phyloP scores from a whole-genome alignment of 2,329 filamentous ascomycete genomes.

The Diaporthe capsici region DNA sequence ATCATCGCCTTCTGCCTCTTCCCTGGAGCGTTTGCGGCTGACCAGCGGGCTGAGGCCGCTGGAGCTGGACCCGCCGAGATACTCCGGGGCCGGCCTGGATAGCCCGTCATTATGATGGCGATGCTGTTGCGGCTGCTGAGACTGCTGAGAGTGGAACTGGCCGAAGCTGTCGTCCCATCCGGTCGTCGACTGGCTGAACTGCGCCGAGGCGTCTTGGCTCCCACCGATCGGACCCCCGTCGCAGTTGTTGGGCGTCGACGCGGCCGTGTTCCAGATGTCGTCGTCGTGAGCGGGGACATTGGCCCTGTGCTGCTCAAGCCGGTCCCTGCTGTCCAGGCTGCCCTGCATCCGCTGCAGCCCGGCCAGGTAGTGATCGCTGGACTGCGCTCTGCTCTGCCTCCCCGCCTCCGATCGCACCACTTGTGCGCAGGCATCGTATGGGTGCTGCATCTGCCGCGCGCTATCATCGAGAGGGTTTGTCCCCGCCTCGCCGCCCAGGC shows the following conservation, averaged over 20 bases:
- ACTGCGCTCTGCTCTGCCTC: conserved; percentile 31
- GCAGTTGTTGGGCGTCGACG: conserved; percentile 19
- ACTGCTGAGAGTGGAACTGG: conserved; percentile 34
- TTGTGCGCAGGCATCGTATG: conserved; percentile 41
- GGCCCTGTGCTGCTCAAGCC: conserved; percentile 13
- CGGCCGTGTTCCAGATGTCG: conserved; percentile 36
- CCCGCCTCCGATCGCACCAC: conserved; percentile 35
- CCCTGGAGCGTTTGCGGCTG: conserved; percentile 37
- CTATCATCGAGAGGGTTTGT: conserved; percentile 17
- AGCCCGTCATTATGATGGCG: conserved; percentile 26
- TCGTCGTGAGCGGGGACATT: conserved; percentile 12
- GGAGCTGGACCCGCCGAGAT: conserved; percentile 22
- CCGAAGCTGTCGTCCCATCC: conserved; percentile 34
- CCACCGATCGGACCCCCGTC: conserved; percentile 7
- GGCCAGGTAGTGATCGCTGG: conserved; percentile 33
- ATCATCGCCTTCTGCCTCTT: conserved; percentile 37
- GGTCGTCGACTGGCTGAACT: conserved; percentile 33
- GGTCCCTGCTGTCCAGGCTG: conserved; percentile 6
- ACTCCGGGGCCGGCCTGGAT: conserved; percentile 25
- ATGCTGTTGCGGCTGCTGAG: conserved; percentile 27
- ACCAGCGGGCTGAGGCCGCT: conserved; percentile 35
- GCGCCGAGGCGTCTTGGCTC: conserved; percentile 19
- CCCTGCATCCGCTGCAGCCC: conserved; percentile 33
- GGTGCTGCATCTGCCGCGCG: conserved; percentile 37
- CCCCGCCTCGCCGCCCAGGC: conserved; percentile 21